These are phyloP conservation scores for Exophiala oligosperma DNA, from an alignment of 2,329 filamentous ascomycete genomes.

Conservation along the genomic window DNA sequence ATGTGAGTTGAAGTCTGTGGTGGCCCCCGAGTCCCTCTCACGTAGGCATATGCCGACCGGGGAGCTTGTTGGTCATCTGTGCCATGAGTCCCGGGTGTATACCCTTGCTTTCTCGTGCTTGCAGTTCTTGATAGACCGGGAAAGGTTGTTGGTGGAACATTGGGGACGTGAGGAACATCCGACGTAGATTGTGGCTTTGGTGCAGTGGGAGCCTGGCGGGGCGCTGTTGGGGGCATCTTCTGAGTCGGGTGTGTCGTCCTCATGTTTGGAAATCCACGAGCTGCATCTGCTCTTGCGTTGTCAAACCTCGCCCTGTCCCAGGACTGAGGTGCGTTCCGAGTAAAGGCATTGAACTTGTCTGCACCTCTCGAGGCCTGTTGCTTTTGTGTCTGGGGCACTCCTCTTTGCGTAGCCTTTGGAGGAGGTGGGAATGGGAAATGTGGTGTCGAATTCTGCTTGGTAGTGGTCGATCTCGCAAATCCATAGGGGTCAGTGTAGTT, in stretches of 20 bases:
- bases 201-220: slow-evolving; percentile 26
- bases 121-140: slow-evolving; percentile 39
- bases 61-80: slow-evolving; percentile 59
- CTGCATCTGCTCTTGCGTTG: slow-evolving; percentile 25
- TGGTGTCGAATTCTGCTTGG: slow-evolving; percentile 15
- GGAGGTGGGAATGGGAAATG: slow-evolving; percentile 24
- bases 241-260: slow-evolving; percentile 13
- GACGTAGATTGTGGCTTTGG: slow-evolving; percentile 18
- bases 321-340: slow-evolving; percentile 24
- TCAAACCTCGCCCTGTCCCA: slow-evolving; percentile 28
- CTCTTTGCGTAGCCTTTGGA: slow-evolving; percentile 17
- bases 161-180: slow-evolving; percentile 34
- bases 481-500: slow-evolving; percentile 19
- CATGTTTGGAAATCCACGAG: slow-evolving; percentile 27
- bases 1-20: slow-evolving; percentile 11
- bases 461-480: slow-evolving; percentile 16
- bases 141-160: slow-evolving; percentile 33
- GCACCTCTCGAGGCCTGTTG: slow-evolving; percentile 23
- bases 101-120: slow-evolving; percentile 54
- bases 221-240: slow-evolving; percentile 22
- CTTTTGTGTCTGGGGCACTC: slow-evolving; percentile 12
- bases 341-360: slow-evolving; percentile 28
- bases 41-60: slow-evolving; percentile 48
- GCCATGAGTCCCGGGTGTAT: slow-evolving; percentile 59
- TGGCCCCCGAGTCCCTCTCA: slow-evolving; percentile 22